Evolutionary conservation across 2,329 filamentous ascomycete genomes (phyloP), one percentile per base, ranked within the genome.

Genomic region (Blastomyces silverae): DNA sequence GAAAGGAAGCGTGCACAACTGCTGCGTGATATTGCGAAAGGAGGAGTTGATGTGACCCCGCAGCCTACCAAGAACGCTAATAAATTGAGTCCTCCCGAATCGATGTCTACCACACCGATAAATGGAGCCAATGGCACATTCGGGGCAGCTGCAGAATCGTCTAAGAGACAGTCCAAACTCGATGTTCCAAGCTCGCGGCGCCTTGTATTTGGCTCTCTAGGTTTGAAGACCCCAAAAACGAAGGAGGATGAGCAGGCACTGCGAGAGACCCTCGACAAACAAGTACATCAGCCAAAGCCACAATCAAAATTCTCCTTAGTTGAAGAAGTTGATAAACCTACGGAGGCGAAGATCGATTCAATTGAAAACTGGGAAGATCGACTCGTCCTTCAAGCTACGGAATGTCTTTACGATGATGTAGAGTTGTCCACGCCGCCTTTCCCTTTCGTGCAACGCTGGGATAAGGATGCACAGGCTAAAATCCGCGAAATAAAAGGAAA

Each of bases 401-500:
- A 97, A 74, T 97, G 92, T 76, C 85, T 87, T 67, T 83, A 89
- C n/a, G 84, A 89, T 39, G 84, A 82, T 5, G 78, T 91, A 50
- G 79, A 83, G 42, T 80, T 96, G 57, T 89, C 84, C 63, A 84
- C 90, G 44, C 92, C 93, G 0, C 90, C 92, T 0, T 97, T 95
- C 72, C 92, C 92, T 0, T 97, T 97, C 74, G 81, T 89, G 20
- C 92, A 97, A 75, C 85, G 90, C 58, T 97, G 92, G 93, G 91
- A 96, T 75, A 83, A 85, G 3, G 88, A 91, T 66, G 89, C 92
- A 71, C 82, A 84, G 63, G 68, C 71, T 61, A 72, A 68, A 71
- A 81, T 80, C 68, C 76, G 71, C 64, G 74, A 74, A 67, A 73
- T 69, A 65, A 77, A 75, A 67, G 76, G 72, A 28, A 72, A 67